These are phyloP conservation scores for Malus orientalis DNA, from an alignment of 306 rosid species.

Conservation along the genomic window DNA sequence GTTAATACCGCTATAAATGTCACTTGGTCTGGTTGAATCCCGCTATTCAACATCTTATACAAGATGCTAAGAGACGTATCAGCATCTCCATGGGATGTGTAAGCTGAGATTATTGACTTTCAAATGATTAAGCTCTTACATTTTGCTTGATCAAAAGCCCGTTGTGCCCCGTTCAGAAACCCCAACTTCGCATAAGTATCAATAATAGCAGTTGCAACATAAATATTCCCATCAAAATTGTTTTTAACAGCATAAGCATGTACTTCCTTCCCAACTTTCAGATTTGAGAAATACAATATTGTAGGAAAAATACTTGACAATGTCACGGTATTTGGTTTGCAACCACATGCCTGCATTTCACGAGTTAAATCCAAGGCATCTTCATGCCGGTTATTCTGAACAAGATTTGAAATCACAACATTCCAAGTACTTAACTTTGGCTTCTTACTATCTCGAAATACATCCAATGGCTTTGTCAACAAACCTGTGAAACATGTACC, in stretches of 20 bases:
- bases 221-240: slow-evolving; percentile 40
- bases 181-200: slow-evolving; percentile 78
- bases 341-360: slow-evolving; percentile 52
- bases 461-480: slow-evolving; percentile 43
- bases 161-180: slow-evolving; percentile 44
- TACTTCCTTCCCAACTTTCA: slow-evolving; percentile 67
- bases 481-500: slow-evolving; percentile 69
- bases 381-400: slow-evolving; percentile 55
- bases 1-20: slow-evolving; percentile 63
- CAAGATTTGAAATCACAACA: slow-evolving; percentile 67
- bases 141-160: slow-evolving; percentile 46
- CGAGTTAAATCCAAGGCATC: slow-evolving; percentile 38
- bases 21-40: slow-evolving; percentile 72
- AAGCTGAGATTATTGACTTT: slow-evolving; percentile 79
- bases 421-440: slow-evolving; percentile 63
- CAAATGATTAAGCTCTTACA: slow-evolving; percentile 54
- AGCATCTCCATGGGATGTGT: slow-evolving; percentile 72
- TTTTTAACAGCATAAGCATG: slow-evolving; percentile 66
- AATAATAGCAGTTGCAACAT: slow-evolving; percentile 60
- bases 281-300: slow-evolving; percentile 43
- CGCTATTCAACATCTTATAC: slow-evolving; percentile 45
- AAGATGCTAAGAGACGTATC: slow-evolving; percentile 42
- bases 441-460: slow-evolving; percentile 38
- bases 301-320: slow-evolving; percentile 65
- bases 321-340: slow-evolving; percentile 57